These are phyloP conservation scores for Chlorella variabilis DNA, from an alignment of 163 green algal genomes.

Conservation along the genomic window DNA sequence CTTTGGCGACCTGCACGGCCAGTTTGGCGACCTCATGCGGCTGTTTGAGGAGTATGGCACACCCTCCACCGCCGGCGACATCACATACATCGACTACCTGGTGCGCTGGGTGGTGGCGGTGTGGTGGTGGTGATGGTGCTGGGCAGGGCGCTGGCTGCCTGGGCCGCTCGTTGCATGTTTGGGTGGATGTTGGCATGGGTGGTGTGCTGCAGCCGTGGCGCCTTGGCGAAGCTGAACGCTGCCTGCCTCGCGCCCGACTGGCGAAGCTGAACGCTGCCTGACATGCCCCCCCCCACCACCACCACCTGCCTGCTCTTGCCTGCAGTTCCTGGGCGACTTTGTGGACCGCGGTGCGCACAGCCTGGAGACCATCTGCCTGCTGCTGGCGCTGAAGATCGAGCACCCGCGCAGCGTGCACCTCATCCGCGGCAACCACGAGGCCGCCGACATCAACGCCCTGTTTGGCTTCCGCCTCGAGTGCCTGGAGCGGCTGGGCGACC, in stretches of 20 bases:
- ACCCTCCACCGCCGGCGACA: conserved; percentile 95
- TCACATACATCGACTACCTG: conserved; percentile 99
- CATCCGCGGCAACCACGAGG: conserved; percentile 98
- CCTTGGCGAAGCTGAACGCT: too few relatives aligned
- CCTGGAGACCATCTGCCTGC: conserved; percentile 97
- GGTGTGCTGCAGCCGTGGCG: too few relatives aligned
- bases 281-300: too few relatives aligned
- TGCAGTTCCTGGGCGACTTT: conserved; percentile 91
- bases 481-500: conserved; percentile 85
- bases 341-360: conserved; percentile 85
- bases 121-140: too few relatives aligned
- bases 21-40: conserved; percentile 99
- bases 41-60: conserved; percentile 99
- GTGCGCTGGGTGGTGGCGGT: not conserved
- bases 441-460: conserved; percentile 98
- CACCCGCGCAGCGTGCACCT: conserved; percentile 93
- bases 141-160: too few relatives aligned
- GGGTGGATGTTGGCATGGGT: too few relatives aligned
- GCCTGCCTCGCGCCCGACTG: too few relatives aligned
- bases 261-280: too few relatives aligned
- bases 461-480: conserved; percentile 98
- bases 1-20: conserved; percentile 98
- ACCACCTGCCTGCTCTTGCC: not conserved
- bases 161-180: too few relatives aligned
- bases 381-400: conserved; percentile 99